These are phyloP conservation scores for Aspergillus sp. DNA, from an alignment of 2,329 filamentous ascomycete genomes.

Conservation along the genomic window DNA sequence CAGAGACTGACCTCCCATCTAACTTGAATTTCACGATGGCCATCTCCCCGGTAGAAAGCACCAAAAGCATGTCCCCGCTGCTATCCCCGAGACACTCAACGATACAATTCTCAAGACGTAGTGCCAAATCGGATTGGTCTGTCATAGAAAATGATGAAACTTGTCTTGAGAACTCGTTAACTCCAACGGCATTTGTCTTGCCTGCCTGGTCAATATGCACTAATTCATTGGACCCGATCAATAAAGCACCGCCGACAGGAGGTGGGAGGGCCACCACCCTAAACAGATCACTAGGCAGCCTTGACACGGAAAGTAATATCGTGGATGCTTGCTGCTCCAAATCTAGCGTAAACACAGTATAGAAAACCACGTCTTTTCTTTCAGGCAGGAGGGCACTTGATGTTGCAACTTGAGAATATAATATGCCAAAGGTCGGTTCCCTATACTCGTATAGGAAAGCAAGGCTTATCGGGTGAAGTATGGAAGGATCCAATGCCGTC, in stretches of 20 bases:
- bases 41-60: conserved; percentile 73
- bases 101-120: conserved; percentile 79
- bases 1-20: conserved; percentile 88
- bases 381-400: conserved; percentile 73
- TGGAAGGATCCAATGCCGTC: conserved; percentile 80
- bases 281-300: conserved; percentile 84
- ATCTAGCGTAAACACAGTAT: conserved; percentile 94
- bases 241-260: conserved; percentile 83
- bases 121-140: conserved; percentile 78
- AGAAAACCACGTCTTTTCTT: conserved; percentile 81
- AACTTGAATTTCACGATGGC: conserved; percentile 78
- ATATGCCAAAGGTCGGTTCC: conserved; percentile 93
- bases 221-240: conserved; percentile 85
- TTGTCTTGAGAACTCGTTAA: conserved; percentile 85
- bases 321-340: conserved; percentile 92
- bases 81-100: conserved; percentile 76
- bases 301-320: conserved; percentile 81
- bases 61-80: conserved; percentile 79
- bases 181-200: conserved; percentile 86
- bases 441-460: conserved; percentile 95
- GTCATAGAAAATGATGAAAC: conserved; percentile 80
- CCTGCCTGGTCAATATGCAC: conserved; percentile 96
- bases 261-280: conserved; percentile 78
- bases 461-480: conserved; percentile 87
- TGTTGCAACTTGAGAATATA: conserved; percentile 73